phyloP scores from a whole-genome alignment of 371 early-diverging fungal genomes.

The Mucor circinelloides region DNA sequence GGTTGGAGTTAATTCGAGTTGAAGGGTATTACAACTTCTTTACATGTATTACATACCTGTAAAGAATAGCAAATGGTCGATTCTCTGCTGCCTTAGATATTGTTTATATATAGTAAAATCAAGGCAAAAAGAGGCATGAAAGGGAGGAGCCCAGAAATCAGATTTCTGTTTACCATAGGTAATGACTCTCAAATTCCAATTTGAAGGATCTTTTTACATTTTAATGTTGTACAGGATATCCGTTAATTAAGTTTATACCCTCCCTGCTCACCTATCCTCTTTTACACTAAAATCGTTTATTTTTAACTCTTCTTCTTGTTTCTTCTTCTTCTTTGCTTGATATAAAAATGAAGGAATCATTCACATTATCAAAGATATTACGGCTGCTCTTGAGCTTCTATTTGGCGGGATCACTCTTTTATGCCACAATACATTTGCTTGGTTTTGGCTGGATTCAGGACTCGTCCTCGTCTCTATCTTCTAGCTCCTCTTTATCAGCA shows the following conservation, averaged over 20 bases:
- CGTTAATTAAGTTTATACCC: neutral
- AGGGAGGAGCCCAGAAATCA: neutral
- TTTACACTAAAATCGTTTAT: neutral
- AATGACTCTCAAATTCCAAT: neutral
- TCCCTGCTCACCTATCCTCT: neutral
- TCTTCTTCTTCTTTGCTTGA: neutral
- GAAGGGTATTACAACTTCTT: too few relatives aligned
- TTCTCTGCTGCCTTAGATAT: neutral
- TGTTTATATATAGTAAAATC: neutral
- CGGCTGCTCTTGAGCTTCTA: slow-evolving; percentile 13
- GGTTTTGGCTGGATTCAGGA: slow-evolving; percentile 23
- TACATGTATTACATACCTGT: too few relatives aligned
- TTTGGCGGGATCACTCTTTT: slow-evolving; percentile 22
- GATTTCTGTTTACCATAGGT: neutral
- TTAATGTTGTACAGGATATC: neutral
- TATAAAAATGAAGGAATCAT: slow-evolving; percentile 11
- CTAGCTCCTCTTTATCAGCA: neutral
- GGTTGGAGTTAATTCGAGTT: too few relatives aligned
- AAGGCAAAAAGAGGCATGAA: neutral
- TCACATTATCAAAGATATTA: slow-evolving; percentile 14
- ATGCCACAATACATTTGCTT: slow-evolving; percentile 29
- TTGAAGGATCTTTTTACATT: neutral
- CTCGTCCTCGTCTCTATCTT: neutral
- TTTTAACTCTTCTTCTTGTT: neutral
- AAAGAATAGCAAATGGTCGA: too few relatives aligned